A percentile compares a stretch with the other conserved stretches of the same genome.
phyloP scores from a whole-genome alignment of 495 filamentous ascomycete species.

The Cercophora sp. region DNA sequence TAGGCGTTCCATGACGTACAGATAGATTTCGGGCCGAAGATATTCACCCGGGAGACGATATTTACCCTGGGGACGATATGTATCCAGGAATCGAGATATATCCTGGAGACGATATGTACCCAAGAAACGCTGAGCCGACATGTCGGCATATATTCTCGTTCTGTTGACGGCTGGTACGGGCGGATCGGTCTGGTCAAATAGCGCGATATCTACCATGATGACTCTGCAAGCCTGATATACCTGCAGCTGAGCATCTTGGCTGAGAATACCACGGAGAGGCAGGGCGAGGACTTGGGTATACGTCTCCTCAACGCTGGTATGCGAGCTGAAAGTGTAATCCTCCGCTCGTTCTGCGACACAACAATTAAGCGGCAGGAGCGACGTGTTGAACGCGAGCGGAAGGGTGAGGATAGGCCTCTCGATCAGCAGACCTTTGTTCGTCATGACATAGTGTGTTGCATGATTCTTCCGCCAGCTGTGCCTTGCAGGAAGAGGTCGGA shows the following conservation, averaged over 20 bases:
- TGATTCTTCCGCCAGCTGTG: neutral
- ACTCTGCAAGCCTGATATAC: neutral
- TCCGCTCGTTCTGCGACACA: neutral
- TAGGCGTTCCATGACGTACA: neutral
- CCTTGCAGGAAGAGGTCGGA: neutral
- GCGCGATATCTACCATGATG: neutral
- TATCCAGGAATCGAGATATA: neutral
- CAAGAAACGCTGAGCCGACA: too few relatives aligned
- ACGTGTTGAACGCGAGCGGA: neutral
- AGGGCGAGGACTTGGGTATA: neutral
- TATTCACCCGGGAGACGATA: neutral
- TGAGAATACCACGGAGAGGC: neutral
- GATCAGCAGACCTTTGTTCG: neutral
- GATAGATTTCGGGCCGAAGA: neutral
- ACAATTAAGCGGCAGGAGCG: neutral
- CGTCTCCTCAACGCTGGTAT: neutral
- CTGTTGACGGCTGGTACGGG: neutral
- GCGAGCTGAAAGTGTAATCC: neutral
- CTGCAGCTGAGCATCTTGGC: neutral
- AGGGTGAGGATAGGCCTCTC: neutral
- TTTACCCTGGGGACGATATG: too few relatives aligned
- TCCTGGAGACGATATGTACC: neutral
- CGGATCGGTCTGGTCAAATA: neutral
- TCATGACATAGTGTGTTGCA: neutral
- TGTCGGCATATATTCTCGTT: too few relatives aligned